Conservation (phyloP, 176 grass and related monocot genomes). For the Rhipidocladum racemiflorum region DNA sequence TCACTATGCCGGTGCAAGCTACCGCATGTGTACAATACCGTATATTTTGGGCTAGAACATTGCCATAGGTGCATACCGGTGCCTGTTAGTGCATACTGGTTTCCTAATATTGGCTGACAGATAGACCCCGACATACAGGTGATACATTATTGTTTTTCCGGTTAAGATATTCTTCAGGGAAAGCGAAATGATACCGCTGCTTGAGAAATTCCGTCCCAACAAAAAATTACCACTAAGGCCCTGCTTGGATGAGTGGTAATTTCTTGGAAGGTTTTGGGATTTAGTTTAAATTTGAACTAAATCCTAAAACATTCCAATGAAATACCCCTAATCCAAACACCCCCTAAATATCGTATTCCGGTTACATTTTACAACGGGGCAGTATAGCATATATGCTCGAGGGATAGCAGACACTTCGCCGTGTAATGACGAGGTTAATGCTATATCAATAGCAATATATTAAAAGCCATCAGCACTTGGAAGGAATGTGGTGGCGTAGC, state of each 20-base stretch:
- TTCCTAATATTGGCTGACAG: background rate
- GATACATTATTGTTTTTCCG: background rate
- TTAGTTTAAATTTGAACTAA: too few species aligned
- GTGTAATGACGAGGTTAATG: background rate
- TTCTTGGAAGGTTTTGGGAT: too few species aligned
- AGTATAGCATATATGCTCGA: background rate
- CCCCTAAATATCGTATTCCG: background rate
- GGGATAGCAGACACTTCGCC: background rate
- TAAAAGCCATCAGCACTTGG: background rate
- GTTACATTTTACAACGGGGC: constrained; percentile 29
- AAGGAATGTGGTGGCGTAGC: background rate
- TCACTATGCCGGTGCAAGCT: background rate
- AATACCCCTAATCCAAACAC: too few species aligned
- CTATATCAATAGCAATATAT: background rate
- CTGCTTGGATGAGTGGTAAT: too few species aligned
- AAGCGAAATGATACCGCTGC: background rate
- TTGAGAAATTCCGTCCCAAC: background rate
- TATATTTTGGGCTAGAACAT: background rate
- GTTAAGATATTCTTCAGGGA: too few species aligned
- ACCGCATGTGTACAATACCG: background rate
- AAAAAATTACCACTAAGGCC: background rate
- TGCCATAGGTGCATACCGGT: background rate
- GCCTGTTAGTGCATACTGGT: too few species aligned
- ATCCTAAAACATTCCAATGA: too few species aligned
- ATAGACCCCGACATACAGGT: background rate